Conservation (phyloP, 2,329 filamentous ascomycete genomes). For the Anisogramma anomala region DNA sequence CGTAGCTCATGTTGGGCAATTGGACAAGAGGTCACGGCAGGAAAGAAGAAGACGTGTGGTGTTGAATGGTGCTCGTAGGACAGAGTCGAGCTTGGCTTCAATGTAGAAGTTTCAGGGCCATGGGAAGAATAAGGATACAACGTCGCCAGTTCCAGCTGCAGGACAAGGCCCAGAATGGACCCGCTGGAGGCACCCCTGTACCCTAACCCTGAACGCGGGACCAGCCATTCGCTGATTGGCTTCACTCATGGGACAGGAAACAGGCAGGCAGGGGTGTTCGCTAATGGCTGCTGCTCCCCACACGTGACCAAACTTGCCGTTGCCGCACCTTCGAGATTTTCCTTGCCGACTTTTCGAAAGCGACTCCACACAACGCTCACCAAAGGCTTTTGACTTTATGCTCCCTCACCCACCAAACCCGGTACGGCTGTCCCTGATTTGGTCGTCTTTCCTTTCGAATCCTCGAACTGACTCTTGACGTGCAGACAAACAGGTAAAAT, state of each 20-base stretch:
- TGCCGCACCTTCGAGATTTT: neutral
- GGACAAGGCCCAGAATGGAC: too few species aligned
- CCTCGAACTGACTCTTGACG: constrained; percentile 14
- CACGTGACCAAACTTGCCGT: too few species aligned
- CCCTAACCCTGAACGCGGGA: neutral
- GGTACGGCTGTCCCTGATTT: constrained; percentile 5
- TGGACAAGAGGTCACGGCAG: constrained; percentile 12
- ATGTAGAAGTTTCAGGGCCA: neutral
- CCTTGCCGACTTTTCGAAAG: constrained; percentile 4
- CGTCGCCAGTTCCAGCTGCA: neutral
- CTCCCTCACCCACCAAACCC: constrained; percentile 12
- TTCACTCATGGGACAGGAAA: too few species aligned
- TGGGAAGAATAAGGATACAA: neutral
- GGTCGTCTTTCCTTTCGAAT: neutral
- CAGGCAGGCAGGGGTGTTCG: too few species aligned
- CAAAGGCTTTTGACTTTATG: constrained; percentile 9
- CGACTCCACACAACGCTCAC: constrained; percentile 15
- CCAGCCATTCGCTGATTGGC: neutral
- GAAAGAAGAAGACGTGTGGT: constrained; percentile 8
- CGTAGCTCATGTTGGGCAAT: constrained; percentile 70
- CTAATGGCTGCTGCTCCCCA: too few species aligned
- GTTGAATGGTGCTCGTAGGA: neutral
- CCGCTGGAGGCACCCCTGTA: neutral
- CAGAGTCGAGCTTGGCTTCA: too few species aligned
- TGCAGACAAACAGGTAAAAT: constrained; percentile 39